Evolutionary conservation across 108 stramenopile species (phyloP), one percentile per base, ranked within the genome.

Genomic region (Cyclotella kingstonii): DNA sequence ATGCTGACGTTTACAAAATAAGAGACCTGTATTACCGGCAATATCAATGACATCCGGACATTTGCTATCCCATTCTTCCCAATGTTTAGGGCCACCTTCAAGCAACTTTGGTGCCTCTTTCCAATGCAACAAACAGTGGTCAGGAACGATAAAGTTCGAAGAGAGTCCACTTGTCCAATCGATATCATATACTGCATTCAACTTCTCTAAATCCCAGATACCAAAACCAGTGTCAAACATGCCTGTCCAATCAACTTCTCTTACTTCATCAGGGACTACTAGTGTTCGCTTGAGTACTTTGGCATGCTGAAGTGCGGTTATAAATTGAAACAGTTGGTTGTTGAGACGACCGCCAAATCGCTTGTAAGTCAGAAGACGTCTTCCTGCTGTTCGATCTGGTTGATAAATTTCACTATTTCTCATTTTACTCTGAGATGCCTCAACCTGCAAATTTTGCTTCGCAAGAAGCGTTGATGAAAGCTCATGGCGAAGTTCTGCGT

Each of bases 301-400:
- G 2, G 72, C 72, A 28, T 73, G 72, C 65, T 73, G 72, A 14
- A 73, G 43, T 52, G 72, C 63, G 4, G 72, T 63, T 19, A 73
- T 73, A 57, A 73, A 73, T 46, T 73, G 72, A 56, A 73, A 73
- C 34, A 73, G 63, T 65, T 73, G 72, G 28, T 74, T 74, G 44
- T 74, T 74, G 3, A 74, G 73, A 45, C 73, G 64, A 14, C 73
- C 73, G 5, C 73, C 73, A 19, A 74, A 74, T 12, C 73, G 58
- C 45, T 47, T 60, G 64, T 74, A 74, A 17, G 73, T 74, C 18
- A 74, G 44, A 17, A 60, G 59, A 17, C 73, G 73, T 45, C 55
- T 66, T 5, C 73, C 73, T 39, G 19, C 56, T 42, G 31, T 45
- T 26, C 19, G 36, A 18, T 41, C 40, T 0, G 73, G 73, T 54